Conservation (phyloP, 192 early-diverging fungal species). For the Coemansia sp. region DNA sequence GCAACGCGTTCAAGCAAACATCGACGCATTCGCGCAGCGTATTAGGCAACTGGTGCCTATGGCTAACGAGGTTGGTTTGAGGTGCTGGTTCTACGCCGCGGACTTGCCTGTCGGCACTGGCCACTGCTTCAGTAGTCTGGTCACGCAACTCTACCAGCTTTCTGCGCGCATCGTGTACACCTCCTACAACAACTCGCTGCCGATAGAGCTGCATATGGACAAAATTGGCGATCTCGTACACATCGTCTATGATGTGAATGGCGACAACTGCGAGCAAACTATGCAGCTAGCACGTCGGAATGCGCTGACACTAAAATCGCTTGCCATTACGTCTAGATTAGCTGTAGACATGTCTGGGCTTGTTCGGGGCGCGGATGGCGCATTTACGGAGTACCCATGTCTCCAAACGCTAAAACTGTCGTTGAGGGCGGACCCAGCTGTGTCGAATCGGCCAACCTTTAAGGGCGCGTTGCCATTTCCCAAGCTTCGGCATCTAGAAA, state of each 20-base stretch:
- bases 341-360: neutral
- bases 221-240: neutral
- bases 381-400: neutral
- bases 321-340: neutral
- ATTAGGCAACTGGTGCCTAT: neutral
- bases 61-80: neutral
- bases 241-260: neutral
- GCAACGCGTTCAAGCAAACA: neutral
- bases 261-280: neutral
- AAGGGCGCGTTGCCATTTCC: neutral
- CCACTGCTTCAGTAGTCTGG: neutral
- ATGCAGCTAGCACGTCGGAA: neutral
- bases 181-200: neutral
- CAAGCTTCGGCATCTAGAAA: neutral
- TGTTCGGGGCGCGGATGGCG: neutral
- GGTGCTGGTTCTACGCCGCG: neutral
- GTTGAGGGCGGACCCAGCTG: neutral
- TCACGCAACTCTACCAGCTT: neutral
- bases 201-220: neutral
- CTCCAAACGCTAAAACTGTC: neutral
- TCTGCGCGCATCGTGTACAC: neutral
- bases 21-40: neutral
- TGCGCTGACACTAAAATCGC: neutral
- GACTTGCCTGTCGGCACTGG: neutral
- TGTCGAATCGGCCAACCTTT: neutral